Percentiles rank a stretch among this genome's conserved stretches.
Evolutionary conservation across 1,139 yeast species (phyloP).

Genomic region (Geotrichum citri-aurantii): DNA sequence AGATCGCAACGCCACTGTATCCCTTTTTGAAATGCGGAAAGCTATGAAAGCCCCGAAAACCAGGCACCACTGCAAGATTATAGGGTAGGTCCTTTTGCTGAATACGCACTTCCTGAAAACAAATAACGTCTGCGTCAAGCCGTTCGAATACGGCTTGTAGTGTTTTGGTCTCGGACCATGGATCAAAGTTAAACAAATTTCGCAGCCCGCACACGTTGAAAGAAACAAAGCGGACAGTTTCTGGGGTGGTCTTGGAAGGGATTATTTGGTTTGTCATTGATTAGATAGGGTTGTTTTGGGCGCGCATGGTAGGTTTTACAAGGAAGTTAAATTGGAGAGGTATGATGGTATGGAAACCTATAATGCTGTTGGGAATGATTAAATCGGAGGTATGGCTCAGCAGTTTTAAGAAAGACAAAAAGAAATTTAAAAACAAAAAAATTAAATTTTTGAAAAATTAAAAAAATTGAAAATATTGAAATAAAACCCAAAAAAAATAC

Average conservation of each 20-base stretch:
- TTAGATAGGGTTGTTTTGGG: neutral
- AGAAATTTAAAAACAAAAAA: neutral
- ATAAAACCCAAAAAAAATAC: too few species aligned
- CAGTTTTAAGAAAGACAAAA: neutral
- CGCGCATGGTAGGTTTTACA: neutral
- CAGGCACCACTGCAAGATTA: constrained; percentile 51
- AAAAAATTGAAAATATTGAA: too few species aligned
- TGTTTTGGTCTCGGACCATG: constrained; percentile 60
- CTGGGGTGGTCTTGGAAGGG: constrained; percentile 14
- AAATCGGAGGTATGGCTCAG: neutral
- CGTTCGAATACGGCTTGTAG: constrained; percentile 47
- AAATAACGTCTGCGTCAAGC: constrained; percentile 67
- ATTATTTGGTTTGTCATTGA: neutral
- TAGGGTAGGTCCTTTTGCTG: constrained; percentile 45
- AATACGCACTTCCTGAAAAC: constrained; percentile 82
- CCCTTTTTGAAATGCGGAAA: constrained; percentile 62
- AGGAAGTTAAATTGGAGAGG: neutral
- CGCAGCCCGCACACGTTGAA: constrained; percentile 85
- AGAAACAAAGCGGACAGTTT: constrained; percentile 46
- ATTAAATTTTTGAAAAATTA: too few species aligned
- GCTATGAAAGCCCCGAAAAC: constrained; percentile 61
- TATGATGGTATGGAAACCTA: too few species aligned
- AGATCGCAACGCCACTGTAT: constrained; percentile 88
- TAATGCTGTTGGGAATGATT: neutral
- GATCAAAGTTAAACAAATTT: constrained; percentile 72